Base-by-base conservation (phyloP, 1,284 basidiomycete species). In the Lentinula novae-zelandiae region DNA sequence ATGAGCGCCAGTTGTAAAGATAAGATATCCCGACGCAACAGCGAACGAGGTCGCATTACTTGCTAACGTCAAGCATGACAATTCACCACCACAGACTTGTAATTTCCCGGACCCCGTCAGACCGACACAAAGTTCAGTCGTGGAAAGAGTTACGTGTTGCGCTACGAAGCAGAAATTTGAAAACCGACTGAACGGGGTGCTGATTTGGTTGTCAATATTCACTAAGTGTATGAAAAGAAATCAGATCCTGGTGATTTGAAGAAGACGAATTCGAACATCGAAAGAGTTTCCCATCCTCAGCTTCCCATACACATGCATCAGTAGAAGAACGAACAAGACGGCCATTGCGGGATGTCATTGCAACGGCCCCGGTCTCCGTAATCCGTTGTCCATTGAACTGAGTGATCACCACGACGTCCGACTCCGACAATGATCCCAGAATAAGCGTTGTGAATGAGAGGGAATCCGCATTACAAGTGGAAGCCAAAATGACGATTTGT, bases 1-100 rank as follows among this genome's bases (percentile, higher is more conserved):
- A 69, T 99, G 96, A 0, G 92, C 76, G 5, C 86, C 87, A 0
- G 93, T 95, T 1, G 93, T 95, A 76, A 87, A 97, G 51, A 97
- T 89, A 38, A 98, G 76, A 71, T 95, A 95, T 13, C 86, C 84
- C 6, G 90, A 85, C 0, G 92, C 87, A n/a, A 92, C 66, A 0
- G 83, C 82, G 74, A 96, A 94, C 0, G 96, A 98, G 22, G 86
- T 96, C 20, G 80, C 86, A 62, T 87, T 88, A 2, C 79, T 74
- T 1, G 89, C 83, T 2, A 90, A 64, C 33, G 74, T 66, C 13
- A 69, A 56, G 31, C 57, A 27, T 53, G 46, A 61, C 67, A 3
- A 67, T 67, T 34, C 69, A 5, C 69, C 68, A 31, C 69, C 68
- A 3, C 79, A 73, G 49, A 83, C 77, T 62, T 83, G 81, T 2